Evolutionary conservation across 306 rosid genomes (phyloP), one percentile per base, ranked within the genome.

Genomic region (Quercus alba): DNA sequence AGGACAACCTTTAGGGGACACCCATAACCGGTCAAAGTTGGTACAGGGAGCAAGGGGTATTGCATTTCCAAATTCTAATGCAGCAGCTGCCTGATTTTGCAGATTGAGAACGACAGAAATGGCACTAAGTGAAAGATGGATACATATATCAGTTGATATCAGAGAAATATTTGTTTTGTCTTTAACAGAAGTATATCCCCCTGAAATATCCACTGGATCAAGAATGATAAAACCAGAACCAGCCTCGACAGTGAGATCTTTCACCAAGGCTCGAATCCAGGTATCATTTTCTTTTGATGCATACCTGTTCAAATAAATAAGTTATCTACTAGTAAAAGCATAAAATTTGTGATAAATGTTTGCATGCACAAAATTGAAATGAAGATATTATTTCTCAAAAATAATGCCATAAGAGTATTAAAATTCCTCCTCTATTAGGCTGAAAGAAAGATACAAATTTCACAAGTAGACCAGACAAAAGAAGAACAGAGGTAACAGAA

Each of bases 191-290:
- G 99, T 95, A 76, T 89, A 95, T 74, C 99, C 99, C 77, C 90
- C 99, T n/a, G 99, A 93, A 74, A 95, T 83, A 85, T 95, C 99
- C 77, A 91, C 96, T 28, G 99, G 99, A 85, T 95, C 93, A 74
- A 95, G 92, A 88, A 95, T 89, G 78, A 86, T 78, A 82, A 93
- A 94, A 80, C 98, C 98, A 88, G 99, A 95, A 83, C 97, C 99
- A 84, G 98, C 91, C 89, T 95, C 99, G 69, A 91, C 83, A 52
- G 93, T 87, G 80, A 95, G 91, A 90, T 95, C 99, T 87, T 95
- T 95, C 85, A 90, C 87, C 82, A 95, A 84, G 75, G 99, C 94
- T 84, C 94, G 91, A 79, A 95, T 89, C 98, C 99, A 95, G 63
- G 94, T 89, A 81, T 95, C 99, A 44, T 87, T 95, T 83, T 89